Conservation (phyloP, 345 rosid genomes). For the Mercurialis annua region DNA sequence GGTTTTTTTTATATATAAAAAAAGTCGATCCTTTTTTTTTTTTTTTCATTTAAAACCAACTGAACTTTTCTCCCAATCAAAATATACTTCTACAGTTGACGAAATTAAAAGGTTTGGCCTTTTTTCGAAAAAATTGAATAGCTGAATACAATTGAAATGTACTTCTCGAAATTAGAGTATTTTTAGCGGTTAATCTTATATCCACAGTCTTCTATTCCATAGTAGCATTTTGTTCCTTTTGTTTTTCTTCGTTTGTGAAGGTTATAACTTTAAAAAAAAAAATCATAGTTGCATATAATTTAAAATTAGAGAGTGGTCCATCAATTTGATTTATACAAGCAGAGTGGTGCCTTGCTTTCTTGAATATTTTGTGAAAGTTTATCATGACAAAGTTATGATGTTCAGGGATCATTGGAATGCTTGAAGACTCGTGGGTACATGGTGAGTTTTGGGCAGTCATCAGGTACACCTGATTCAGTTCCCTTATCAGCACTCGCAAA, state of each 20-base stretch:
- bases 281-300: background rate
- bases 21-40: too few relatives aligned
- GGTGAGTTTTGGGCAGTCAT: conserved; percentile 91
- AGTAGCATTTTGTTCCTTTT: background rate
- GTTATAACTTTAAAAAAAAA: too few relatives aligned
- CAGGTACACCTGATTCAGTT: conserved; percentile 72
- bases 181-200: too few relatives aligned
- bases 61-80: too few relatives aligned
- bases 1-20: too few relatives aligned
- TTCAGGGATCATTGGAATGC: conserved; percentile 82
- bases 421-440: conserved; percentile 69
- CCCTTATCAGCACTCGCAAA: conserved; percentile 68
- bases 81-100: too few relatives aligned
- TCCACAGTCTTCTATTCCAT: background rate
- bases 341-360: too few relatives aligned
- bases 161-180: too few relatives aligned
- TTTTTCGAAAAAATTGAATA: too few relatives aligned
- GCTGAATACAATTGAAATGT: too few relatives aligned
- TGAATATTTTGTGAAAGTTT: background rate
- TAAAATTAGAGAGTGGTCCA: background rate
- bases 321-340: background rate
- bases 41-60: too few relatives aligned
- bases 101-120: too few relatives aligned
- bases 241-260: background rate
- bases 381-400: background rate